Conservation (phyloP, 768 basidiomycete species). For the Leucocoprinus sp. region DNA sequence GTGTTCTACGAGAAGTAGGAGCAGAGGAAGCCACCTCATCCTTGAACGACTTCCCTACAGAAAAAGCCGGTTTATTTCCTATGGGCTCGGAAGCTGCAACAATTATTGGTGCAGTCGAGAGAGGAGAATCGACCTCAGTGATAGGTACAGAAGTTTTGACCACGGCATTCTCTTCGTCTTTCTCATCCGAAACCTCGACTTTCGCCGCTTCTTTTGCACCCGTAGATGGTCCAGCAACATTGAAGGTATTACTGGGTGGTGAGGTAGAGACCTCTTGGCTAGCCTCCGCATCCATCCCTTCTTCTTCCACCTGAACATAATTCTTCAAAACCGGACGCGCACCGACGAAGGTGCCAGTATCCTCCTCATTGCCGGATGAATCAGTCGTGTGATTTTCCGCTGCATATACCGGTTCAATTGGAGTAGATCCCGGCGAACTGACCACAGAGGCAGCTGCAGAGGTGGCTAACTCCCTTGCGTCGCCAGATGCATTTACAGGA, state of each 20-base stretch:
- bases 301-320: background rate
- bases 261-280: background rate
- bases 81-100: background rate
- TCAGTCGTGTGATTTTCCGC: constrained; percentile 26
- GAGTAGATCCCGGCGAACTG: background rate
- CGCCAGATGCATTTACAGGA: background rate
- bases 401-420: constrained; percentile 31
- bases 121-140: background rate
- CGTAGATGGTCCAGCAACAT: background rate
- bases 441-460: background rate
- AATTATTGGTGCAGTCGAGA: background rate
- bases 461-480: background rate
- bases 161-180: background rate
- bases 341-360: constrained; percentile 3
- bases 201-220: background rate
- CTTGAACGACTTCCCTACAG: background rate
- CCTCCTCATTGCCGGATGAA: constrained; percentile 7
- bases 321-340: background rate
- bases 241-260: background rate
- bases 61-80: background rate
- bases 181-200: constrained; percentile 7
- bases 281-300: constrained; percentile 8
- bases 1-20: constrained; percentile 4
- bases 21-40: constrained; percentile 5
- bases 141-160: constrained; percentile 8